Conservation (phyloP, 352 stramenopile species). For the Pythium plurisporium region DNA sequence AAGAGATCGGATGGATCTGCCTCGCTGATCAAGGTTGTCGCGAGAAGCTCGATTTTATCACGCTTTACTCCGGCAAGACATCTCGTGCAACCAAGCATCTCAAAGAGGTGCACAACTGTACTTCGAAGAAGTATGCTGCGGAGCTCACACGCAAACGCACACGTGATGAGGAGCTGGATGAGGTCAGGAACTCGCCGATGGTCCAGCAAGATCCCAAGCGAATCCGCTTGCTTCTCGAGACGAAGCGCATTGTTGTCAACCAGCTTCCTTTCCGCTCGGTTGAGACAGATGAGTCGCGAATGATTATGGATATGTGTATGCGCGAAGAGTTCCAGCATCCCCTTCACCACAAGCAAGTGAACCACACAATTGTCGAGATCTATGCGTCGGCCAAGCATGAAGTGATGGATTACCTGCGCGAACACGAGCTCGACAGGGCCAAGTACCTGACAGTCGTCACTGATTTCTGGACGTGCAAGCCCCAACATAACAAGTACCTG, state of each 20-base stretch:
- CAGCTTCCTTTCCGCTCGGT: not conserved
- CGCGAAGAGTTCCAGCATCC: not conserved
- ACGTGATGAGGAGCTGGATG: slow-evolving; percentile 1
- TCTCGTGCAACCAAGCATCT: slow-evolving; percentile 12
- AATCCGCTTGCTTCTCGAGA: slow-evolving; percentile 2
- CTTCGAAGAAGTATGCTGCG: not conserved
- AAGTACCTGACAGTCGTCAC: not conserved
- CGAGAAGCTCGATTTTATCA: not conserved
- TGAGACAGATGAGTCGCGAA: not conserved
- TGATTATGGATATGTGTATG: not conserved
- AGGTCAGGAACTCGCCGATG: not conserved
- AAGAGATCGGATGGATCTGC: slow-evolving; percentile 7
- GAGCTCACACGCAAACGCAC: not conserved
- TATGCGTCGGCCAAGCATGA: slow-evolving; percentile 6
- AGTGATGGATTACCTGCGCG: not conserved
- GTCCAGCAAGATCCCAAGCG: not conserved
- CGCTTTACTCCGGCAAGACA: slow-evolving; percentile 9
- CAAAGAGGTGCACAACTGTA: not conserved
- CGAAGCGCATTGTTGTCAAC: not conserved
- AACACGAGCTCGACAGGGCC: not conserved
- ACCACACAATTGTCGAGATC: slow-evolving; percentile 3
- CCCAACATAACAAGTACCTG: slow-evolving; percentile 2
- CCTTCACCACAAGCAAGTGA: not conserved
- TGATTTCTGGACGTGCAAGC: slow-evolving; percentile 13
- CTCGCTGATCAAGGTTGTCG: slow-evolving; percentile 3